These are phyloP conservation scores for Colletotrichum tamarilloi DNA, from an alignment of 2,329 filamentous ascomycete genomes.

Conservation along the genomic window DNA sequence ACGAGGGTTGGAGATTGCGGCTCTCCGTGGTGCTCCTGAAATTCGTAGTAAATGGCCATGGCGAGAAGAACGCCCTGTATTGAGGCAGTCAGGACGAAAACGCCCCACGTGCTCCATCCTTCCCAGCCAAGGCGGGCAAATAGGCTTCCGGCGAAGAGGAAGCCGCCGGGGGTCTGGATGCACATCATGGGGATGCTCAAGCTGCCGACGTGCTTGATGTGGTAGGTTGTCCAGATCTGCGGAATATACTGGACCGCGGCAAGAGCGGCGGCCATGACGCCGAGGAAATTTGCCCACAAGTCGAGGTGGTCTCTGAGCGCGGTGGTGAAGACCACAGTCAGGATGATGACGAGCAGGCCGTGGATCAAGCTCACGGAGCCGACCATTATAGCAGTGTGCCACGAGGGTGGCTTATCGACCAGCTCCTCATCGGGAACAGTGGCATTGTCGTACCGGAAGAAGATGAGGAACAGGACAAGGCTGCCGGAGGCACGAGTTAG, in stretches of 20 bases:
- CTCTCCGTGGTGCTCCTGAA: constrained; percentile 54
- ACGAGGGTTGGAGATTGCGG: constrained; percentile 19
- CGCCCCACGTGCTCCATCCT: constrained; percentile 96
- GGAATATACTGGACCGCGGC: constrained; percentile 93
- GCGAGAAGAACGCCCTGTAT: constrained; percentile 84
- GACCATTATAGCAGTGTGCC: constrained; percentile 83
- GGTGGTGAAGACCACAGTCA: constrained; percentile 76
- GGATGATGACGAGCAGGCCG: constrained; percentile 74
- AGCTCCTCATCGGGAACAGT: constrained; percentile 62
- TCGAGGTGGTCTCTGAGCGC: constrained; percentile 73
- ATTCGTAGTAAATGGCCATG: constrained; percentile 84
- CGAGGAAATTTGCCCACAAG: constrained; percentile 86
- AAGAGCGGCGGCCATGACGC: constrained; percentile 80
- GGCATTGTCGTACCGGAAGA: constrained; percentile 78
- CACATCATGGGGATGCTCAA: constrained; percentile 98
- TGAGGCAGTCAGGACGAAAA: constrained; percentile 86
- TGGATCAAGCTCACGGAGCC: constrained; percentile 80
- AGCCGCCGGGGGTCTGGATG: constrained; percentile 93
- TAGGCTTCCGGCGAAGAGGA: constrained; percentile 88
- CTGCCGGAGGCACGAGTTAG: constrained; percentile 55
- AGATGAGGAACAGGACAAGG: constrained; percentile 92
- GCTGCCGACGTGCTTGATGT: constrained; percentile 86
- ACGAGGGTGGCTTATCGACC: constrained; percentile 68
- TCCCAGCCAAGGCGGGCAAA: constrained; percentile 80
- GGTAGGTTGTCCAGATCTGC: constrained; percentile 93